These are phyloP conservation scores for Fusarium sp. DNA, from an alignment of 2,329 filamentous ascomycete genomes.

Conservation along the genomic window DNA sequence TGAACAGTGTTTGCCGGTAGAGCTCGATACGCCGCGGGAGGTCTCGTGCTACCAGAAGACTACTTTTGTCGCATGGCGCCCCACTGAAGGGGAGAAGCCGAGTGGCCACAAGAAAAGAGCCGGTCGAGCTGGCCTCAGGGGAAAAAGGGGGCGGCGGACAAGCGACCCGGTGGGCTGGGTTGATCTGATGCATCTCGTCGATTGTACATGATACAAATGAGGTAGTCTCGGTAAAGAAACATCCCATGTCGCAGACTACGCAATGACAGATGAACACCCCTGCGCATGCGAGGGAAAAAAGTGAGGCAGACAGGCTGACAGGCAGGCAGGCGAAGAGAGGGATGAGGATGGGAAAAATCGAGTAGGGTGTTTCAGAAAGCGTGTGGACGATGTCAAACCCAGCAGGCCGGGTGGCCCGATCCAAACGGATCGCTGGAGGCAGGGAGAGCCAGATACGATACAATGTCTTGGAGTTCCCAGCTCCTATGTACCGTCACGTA, in stretches of 20 bases:
- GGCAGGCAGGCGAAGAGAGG: constrained; percentile 4
- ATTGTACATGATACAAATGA: constrained; percentile 36
- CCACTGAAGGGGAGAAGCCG: constrained; percentile 49
- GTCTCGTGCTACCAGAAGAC: constrained; percentile 44
- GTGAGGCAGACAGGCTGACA: constrained; percentile 25
- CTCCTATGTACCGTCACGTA: not conserved
- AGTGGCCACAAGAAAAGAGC: constrained; percentile 40
- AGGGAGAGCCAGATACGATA: constrained; percentile 31
- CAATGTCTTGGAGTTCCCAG: constrained; percentile 9
- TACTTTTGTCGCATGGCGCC: constrained; percentile 51
- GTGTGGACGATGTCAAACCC: constrained; percentile 31
- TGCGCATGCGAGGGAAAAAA: constrained; percentile 15
- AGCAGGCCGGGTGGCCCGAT: constrained; percentile 41
- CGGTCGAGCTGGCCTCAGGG: constrained; percentile 44
- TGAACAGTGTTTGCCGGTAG: constrained; percentile 42
- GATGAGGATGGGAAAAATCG: constrained; percentile 15
- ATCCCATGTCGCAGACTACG: constrained; percentile 37
- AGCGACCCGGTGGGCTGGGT: constrained; percentile 50
- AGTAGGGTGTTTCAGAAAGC: constrained; percentile 41
- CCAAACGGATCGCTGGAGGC: constrained; percentile 35
- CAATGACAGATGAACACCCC: constrained; percentile 42
- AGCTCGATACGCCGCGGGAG: constrained; percentile 30
- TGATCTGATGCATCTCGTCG: constrained; percentile 50
- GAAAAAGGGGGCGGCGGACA: constrained; percentile 49
- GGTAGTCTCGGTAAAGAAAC: constrained; percentile 38